Percentiles rank a stretch among this genome's conserved stretches.
Evolutionary conservation across 176 grass and related monocot genomes (phyloP).

Genomic region (Aegilops sharonensis): DNA sequence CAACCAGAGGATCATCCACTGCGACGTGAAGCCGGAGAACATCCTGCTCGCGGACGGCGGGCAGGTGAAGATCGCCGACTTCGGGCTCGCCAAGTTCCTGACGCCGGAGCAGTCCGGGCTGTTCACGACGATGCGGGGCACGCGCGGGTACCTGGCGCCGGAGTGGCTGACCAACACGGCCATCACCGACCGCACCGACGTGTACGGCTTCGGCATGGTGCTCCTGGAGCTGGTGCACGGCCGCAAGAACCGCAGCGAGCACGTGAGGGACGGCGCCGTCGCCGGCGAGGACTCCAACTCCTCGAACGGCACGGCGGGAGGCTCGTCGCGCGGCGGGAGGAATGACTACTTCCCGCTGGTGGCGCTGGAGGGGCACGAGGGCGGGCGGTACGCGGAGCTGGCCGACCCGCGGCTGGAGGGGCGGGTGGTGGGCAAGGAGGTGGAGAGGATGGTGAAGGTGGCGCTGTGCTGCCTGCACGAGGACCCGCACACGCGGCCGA

Average conservation of each 20-base stretch:
- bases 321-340: conserved; percentile 12
- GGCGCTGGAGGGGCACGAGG: conserved; percentile 62
- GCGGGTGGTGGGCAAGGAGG: conserved; percentile 33
- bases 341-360: conserved; percentile 67
- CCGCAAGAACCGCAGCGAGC: conserved; percentile 75
- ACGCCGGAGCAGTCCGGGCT: conserved; percentile 82
- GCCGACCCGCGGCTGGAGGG: conserved; percentile 64
- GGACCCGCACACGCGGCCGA: conserved; percentile 62
- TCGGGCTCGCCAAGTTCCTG: conserved; percentile 74
- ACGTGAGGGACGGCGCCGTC: conserved; percentile 12
- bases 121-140: conserved; percentile 87
- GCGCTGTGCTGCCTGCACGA: conserved; percentile 85
- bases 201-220: conserved; percentile 89
- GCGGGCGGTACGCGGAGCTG: conserved; percentile 50
- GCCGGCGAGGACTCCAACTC: conserved; percentile 14
- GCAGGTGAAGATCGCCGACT: conserved; percentile 88
- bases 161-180: conserved; percentile 82
- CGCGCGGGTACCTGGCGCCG: conserved; percentile 77
- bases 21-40: conserved; percentile 92
- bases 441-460: conserved; percentile 73
- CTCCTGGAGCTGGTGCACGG: conserved; percentile 72
- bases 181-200: conserved; percentile 75
- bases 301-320: conserved; percentile 22
- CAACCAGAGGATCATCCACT: conserved; percentile 75
- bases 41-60: conserved; percentile 71